These are phyloP conservation scores for Fennellomyces sp. DNA, from an alignment of 371 early-diverging fungal species.

Conservation along the genomic window DNA sequence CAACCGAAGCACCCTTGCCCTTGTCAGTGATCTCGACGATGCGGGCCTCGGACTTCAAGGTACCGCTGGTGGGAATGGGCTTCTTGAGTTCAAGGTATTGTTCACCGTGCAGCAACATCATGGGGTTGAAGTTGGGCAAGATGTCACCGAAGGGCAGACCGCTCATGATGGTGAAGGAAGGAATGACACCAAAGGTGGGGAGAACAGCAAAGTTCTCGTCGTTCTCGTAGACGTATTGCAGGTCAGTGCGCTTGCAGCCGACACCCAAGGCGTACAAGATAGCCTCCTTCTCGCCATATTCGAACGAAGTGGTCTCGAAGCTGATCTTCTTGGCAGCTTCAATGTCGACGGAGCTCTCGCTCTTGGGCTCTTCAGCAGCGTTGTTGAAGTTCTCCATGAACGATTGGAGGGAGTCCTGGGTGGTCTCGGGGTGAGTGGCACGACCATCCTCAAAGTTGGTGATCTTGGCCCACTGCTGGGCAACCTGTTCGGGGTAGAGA, in stretches of 20 bases:
- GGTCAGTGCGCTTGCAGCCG: constrained; percentile 87
- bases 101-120: constrained; percentile 98
- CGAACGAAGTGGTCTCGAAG: constrained; percentile 49
- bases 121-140: constrained; percentile 92
- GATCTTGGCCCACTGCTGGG: constrained; percentile 69
- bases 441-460: constrained; percentile 93
- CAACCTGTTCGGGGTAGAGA: constrained; percentile 86
- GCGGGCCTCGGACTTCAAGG: constrained; percentile 72
- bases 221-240: constrained; percentile 90
- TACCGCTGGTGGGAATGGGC: constrained; percentile 84
- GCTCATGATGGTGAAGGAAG: constrained; percentile 76
- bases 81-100: constrained; percentile 89
- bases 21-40: constrained; percentile 95
- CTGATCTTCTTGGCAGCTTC: constrained; percentile 66
- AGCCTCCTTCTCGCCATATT: constrained; percentile 87
- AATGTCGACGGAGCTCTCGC: constrained; percentile 60
- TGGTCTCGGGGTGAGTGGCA: constrained; percentile 79
- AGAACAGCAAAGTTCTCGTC: constrained; percentile 76
- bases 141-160: constrained; percentile 72
- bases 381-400: constrained; percentile 82
- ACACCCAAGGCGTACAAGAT: constrained; percentile 95
- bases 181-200: constrained; percentile 93
- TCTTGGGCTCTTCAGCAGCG: constrained; percentile 34
- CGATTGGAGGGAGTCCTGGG: constrained; percentile 83
- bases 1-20: constrained; percentile 90